Evolutionary conservation across 805 yeast species (phyloP), one percentile per base, ranked within the genome.

Genomic region (Yamadazyma endophytica): DNA sequence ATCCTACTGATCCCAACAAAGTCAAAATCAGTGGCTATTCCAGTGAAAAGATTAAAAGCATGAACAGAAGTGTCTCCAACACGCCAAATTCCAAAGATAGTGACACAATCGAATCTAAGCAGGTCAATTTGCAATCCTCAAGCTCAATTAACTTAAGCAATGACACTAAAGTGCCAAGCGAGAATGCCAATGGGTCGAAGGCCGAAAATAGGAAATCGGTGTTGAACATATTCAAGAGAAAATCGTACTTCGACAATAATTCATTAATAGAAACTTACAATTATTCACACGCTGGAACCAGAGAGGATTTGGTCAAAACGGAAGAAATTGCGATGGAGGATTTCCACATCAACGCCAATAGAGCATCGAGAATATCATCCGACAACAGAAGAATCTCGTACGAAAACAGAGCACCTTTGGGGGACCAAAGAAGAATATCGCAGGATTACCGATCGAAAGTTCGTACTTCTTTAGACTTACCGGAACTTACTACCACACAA

Each of bases 1-100:
- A 83, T 52, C 94, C 94, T 26, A 82, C 94, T 2, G 89, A 82
- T 55, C 86, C 89, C 18, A 59, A 78, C 38, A 68, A 83, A 43
- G 67, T 64, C 11, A 69, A 68, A 38, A 61, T 81, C 18, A 63
- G 76, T 24, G 61, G 69, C 29, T 70, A 74, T 46, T 29, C 47
- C 9, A 36, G 32, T 20, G 49, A 44, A 14, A 31, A 30, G 6
- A 33, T 47, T 6, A 49, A 43, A 17, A 36, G 52, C 21, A 41
- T 52, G 32, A 50, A 50, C 32, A 33, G 14, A 8, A 26, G 15
- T 13, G 11, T 13, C 9, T 28, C 39, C 12, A 21, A 33, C 9
- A 28, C 35, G 9, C 30, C 33, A 5, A 34, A 34, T 21, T 26
- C 40, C 29, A 25, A 26, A 13, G 29, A 28, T 17, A 22, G 26